Evolutionary conservation across 257 asterid genomes (phyloP), one percentile per base, ranked within the genome.

Genomic region (Przewalskia tangutica): DNA sequence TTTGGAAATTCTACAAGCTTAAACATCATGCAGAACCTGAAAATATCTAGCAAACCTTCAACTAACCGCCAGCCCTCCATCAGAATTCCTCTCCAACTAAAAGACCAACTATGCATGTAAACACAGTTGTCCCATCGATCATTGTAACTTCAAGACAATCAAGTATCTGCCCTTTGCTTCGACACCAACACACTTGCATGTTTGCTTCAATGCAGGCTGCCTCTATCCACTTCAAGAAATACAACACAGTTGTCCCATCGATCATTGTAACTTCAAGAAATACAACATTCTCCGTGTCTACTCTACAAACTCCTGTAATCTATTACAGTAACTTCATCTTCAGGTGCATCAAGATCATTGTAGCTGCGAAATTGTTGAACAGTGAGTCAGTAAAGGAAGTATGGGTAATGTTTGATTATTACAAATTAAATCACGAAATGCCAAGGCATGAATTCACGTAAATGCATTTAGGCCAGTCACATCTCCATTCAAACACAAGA

Each of bases 331-430:
- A 96, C 97, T 89, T 96, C 99, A 81, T 96, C 99, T 80, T 96
- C 99, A 11, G 99, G 99, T 55, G 98, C 99, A 90, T 96, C 99
- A 86, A 96, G 93, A 85, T 94, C 99, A 85, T 93, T 94, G 82
- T 96, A 96, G 92, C 99, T 96, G 97, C 89, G 82, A 71, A 54
- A 68, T 83, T 58, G 63, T 78, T 84, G 46, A 79, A 77, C 36
- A 51, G 50, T 58, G 65, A 38, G 85, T 84, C 38, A 84, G 82
- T 60, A 50, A 23, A 20, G 78, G 34, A 71, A 75, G 62, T 9
- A 50, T 50, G 62, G 14, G 48, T 16, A 50, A 14, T 50, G 62
- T 12, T 51, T 50, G 18, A 50, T 75, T 36, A 7, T 23, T 50
- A 50, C 20, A 75, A 50, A 73, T 23, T 75, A 73, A 7, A 73